Evolutionary conservation across 768 basidiomycete species (phyloP), one percentile per base, ranked within the genome.

Genomic region (Fistulinella prunicolor): DNA sequence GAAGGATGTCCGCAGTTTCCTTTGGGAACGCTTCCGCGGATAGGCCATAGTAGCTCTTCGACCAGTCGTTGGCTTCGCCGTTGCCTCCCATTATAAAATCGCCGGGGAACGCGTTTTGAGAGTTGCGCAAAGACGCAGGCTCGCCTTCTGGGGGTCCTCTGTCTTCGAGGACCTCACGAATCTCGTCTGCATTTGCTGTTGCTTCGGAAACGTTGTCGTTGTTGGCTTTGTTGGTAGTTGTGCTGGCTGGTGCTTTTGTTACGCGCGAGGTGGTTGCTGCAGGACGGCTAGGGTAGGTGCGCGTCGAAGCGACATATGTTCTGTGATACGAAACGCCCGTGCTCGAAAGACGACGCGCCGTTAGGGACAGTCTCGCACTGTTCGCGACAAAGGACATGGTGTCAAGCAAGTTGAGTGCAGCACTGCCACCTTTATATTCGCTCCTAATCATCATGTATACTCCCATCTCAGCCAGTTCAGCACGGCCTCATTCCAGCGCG

Each of bases 11-110:
- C 0, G 86, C 77, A 50, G 81, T 74, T 43, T 94, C 89, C 58
- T 78, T 82, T 3, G 83, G 59, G 67, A 96, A 97, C 2, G 94
- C 83, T 61, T 83, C 72, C 0, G 75, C 67, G 4, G 87, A 87
- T 23, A 98, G 70, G 0, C 94, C 95, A 51, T 82, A 72, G 63
- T 91, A 98, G 60, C 85, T 87, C 61, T 79, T 85, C 2, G 89
- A 89, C 94, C 94, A 98, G 66, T 98, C 89, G 2, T 79, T 86
- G 37, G 49, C 44, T 21, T 42, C 38, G 23, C 17, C 28, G 23
- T 67, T 57, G 8, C 51, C 46, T 37, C 51, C 62, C 17, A 60
- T 52, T 5, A 49, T 42, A 9, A 66, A 55, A 30, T 66, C 66
- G 5, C 67, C 65, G 2, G 65, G 51, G 21, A 66, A 68, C 9